Percentiles rank a stretch among this genome's conserved stretches.
Conservation (phyloP, 257 asterid genomes). For the Asclepias syriaca region DNA sequence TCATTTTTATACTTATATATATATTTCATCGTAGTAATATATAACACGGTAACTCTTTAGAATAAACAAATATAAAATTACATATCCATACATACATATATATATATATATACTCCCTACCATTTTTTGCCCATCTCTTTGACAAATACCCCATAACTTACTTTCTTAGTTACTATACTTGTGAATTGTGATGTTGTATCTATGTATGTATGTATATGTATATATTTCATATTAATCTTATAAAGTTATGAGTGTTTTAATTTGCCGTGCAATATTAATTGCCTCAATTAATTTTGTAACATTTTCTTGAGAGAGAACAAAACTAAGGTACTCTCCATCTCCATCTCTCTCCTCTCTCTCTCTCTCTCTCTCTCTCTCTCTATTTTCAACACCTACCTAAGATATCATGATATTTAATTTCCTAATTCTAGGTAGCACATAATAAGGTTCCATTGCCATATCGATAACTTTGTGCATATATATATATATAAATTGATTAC, state of each 20-base stretch:
- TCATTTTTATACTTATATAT: no score
- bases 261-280: neutral
- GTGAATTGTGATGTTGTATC: neutral
- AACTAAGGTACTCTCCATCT: neutral
- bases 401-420: neutral
- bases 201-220: neutral
- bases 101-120: no score
- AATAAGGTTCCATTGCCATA: neutral
- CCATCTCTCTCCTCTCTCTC: no score
- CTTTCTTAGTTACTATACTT: neutral
- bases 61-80: no score
- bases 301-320: neutral
- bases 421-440: neutral
- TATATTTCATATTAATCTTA: neutral
- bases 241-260: neutral
- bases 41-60: no score
- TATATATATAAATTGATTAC: no score
- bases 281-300: neutral
- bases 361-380: no score
- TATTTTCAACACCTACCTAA: neutral
- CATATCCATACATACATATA: no score
- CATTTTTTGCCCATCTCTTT: neutral
- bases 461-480: no score
- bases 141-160: neutral
- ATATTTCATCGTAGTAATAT: no score